Evolutionary conservation across 1,284 basidiomycete species (phyloP).

Genomic region (Leccinum subrobustum): DNA sequence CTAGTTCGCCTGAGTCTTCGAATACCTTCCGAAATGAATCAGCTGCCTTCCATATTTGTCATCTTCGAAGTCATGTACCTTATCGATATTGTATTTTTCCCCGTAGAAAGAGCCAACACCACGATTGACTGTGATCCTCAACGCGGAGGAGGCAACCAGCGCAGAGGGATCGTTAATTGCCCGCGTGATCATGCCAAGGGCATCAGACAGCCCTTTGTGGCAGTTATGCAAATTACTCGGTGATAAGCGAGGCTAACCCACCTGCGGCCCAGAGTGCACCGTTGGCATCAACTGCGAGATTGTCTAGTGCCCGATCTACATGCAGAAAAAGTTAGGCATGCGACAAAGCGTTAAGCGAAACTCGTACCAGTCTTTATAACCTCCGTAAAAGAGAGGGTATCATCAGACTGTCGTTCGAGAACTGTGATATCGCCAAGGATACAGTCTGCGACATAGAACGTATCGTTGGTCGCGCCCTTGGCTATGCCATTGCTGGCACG

Average conservation of each 20-base stretch:
- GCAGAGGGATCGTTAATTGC: conserved; percentile 41
- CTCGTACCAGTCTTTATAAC: conserved; percentile 42
- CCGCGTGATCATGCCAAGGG: conserved; percentile 29
- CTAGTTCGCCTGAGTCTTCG: conserved; percentile 58
- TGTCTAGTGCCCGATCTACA: conserved; percentile 52
- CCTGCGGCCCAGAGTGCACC: conserved; percentile 61
- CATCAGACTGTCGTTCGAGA: conserved; percentile 54
- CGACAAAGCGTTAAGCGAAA: neutral
- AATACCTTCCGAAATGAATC: conserved; percentile 44
- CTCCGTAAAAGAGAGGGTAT: conserved; percentile 51
- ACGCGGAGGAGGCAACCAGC: conserved; percentile 44
- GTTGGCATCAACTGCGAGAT: conserved; percentile 53
- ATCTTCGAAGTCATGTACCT: conserved; percentile 37
- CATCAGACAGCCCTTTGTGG: conserved; percentile 30
- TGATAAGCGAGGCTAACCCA: conserved; percentile 25
- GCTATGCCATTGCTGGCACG: conserved; percentile 57
- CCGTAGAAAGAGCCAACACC: conserved; percentile 54
- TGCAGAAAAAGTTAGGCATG: neutral
- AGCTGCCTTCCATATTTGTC: neutral
- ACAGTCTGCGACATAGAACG: conserved; percentile 53
- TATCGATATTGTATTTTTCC: conserved; percentile 63
- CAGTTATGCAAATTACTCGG: conserved; percentile 1
- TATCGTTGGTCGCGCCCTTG: conserved; percentile 44
- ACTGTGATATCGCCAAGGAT: conserved; percentile 44
- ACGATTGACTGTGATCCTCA: conserved; percentile 54